Evolutionary conservation across 2,329 filamentous ascomycete species (phyloP), one percentile per base, ranked within the genome.

Genomic region (Cercospora sp.): DNA sequence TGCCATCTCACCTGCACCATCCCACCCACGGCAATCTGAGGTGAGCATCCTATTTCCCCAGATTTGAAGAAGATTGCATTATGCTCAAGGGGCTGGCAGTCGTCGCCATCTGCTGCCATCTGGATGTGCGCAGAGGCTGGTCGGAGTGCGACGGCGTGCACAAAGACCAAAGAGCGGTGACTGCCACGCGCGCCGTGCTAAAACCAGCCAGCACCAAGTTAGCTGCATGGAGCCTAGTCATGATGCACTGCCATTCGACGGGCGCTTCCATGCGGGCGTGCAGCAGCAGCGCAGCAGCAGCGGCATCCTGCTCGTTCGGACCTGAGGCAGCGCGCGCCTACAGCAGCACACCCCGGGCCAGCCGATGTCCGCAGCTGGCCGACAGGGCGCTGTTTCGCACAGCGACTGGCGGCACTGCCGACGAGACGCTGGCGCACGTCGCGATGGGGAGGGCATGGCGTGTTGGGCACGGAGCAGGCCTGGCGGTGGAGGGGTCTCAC

Each of bases 151-250:
- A 45, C 49, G 63, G 51, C 34, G 66, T 40, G 63, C 63, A 66
- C 49, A 60, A 49, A 16, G 60, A 60, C 18, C 18, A 21, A 68
- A 66, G 53, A 49, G 67, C 67, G 67, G 67, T 69, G 63, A 66
- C 66, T 63, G 66, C 57, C 63, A 63, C 66, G 63, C 62, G 66
- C 66, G 53, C 43, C 34, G 58, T 40, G 61, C 60, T 59, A 58
- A 37, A n/a, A 24, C 16, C n/a, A 63, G 45, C 58, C 59, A 43
- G 60, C 28, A 57, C 21, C 18, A 49, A 21, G 30, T 62, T 43
- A 21, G 53, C 66, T 51, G 45, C 26, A 65, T 60, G 61, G 3
- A 28, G 66, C 34, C 60, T 66, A 69, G 45, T 53, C 37, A n/a
- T n/a, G 37, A 43, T 37, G n/a, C 66, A 61, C 61, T 61, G 61